These are phyloP conservation scores for Chrysosphaeria jannelii DNA, from an alignment of 2,329 filamentous ascomycete genomes.

Conservation along the genomic window DNA sequence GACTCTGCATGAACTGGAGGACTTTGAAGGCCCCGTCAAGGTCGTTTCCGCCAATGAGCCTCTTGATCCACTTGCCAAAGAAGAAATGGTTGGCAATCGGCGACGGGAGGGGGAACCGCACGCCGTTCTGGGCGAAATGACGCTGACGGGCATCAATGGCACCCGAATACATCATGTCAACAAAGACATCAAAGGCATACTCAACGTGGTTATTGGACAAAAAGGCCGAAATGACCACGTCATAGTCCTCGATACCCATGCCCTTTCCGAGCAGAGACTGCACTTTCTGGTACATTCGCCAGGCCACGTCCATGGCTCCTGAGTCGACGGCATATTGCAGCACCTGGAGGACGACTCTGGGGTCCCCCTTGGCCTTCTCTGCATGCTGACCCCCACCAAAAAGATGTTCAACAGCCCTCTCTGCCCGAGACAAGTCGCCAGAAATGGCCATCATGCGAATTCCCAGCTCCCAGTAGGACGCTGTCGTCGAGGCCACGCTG, in stretches of 20 bases:
- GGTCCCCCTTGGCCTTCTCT: slow-evolving; percentile 1
- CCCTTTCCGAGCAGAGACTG: slow-evolving; percentile 14
- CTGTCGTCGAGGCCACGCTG: slow-evolving; percentile 17
- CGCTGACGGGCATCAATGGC: slow-evolving; percentile 16
- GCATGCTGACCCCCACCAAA: slow-evolving; percentile 1
- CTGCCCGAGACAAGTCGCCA: slow-evolving; percentile 27
- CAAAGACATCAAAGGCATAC: slow-evolving; percentile 46
- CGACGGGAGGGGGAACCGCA: slow-evolving; percentile 11
- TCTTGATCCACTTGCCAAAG: slow-evolving; percentile 68
- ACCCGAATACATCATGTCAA: slow-evolving; percentile 58
- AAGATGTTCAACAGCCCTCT: slow-evolving; percentile 18
- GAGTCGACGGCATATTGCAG: slow-evolving; percentile 3
- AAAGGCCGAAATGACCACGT: slow-evolving; percentile 40
- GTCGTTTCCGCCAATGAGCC: slow-evolving; percentile 42
- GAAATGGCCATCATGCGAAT: slow-evolving; percentile 28
- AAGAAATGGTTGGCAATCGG: slow-evolving; percentile 44
- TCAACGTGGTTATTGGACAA: slow-evolving; percentile 32
- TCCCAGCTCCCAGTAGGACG: slow-evolving; percentile 32
- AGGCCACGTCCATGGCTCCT: slow-evolving; percentile 24
- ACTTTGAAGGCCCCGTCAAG: slow-evolving; percentile 42
- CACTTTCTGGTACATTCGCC: slow-evolving; percentile 27
- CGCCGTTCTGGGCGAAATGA: background rate
- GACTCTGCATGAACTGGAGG: slow-evolving; percentile 42
- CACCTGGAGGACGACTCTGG: slow-evolving; percentile 3
- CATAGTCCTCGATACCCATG: slow-evolving; percentile 47